Evolutionary conservation across 202 grass and related monocot species (phyloP).

Genomic region (Setaria viridis): DNA sequence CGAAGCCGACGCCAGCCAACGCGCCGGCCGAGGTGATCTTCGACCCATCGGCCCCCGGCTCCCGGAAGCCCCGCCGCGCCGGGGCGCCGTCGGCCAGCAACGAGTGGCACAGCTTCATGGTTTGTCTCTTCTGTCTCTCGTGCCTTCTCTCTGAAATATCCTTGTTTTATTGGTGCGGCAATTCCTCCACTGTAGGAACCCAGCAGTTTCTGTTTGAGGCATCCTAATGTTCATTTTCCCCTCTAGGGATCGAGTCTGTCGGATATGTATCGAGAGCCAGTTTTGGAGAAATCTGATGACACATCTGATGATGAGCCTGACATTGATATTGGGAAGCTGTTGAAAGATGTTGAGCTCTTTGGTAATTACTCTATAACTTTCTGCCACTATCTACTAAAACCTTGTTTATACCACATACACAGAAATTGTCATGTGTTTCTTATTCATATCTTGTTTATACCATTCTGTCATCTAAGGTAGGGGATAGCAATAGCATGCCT

Average conservation of each 20-base stretch:
- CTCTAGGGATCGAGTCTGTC: constrained; percentile 73
- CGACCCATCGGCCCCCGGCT: constrained; percentile 38
- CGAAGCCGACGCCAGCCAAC: constrained; percentile 49
- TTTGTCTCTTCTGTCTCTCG: neutral
- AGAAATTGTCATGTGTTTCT: neutral
- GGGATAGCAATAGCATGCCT: neutral
- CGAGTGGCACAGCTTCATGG: constrained; percentile 59
- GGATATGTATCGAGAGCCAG: constrained; percentile 76
- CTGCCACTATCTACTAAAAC: neutral
- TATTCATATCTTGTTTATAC: neutral
- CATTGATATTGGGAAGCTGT: constrained; percentile 80
- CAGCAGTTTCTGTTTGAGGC: neutral
- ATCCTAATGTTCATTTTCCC: neutral
- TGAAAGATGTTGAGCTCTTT: constrained; percentile 90
- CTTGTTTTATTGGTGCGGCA: neutral
- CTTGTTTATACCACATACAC: neutral
- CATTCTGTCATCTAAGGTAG: neutral
- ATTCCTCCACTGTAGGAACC: neutral
- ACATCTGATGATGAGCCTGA: constrained; percentile 74
- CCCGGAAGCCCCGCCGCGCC: constrained; percentile 42
- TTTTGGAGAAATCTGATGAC: constrained; percentile 43
- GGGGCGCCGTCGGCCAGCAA: constrained; percentile 43
- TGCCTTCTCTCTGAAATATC: neutral
- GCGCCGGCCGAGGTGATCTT: constrained; percentile 53
- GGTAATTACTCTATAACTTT: constrained; percentile 48